A percentile compares a stretch with the other conserved stretches of the same genome.
These are phyloP conservation scores for Orbilia blumenaviensis DNA, from an alignment of 2,329 filamentous ascomycete species.

Conservation along the genomic window DNA sequence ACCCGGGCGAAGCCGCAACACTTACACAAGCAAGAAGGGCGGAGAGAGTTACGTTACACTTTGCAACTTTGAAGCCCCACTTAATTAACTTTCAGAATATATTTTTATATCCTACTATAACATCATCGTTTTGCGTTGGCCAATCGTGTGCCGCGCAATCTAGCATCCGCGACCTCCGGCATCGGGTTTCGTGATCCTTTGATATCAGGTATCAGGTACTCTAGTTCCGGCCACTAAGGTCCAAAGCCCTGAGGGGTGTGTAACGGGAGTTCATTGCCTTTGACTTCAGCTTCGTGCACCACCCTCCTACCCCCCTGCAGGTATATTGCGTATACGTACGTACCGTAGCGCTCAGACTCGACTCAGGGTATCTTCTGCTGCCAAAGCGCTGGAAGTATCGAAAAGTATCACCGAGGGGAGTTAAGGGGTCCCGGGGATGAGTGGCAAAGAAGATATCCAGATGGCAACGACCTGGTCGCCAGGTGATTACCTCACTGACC, in stretches of 20 bases:
- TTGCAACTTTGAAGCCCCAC: not conserved
- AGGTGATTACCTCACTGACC: slow-evolving; percentile 57
- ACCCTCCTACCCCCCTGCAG: too few relatives aligned
- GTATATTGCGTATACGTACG: slow-evolving; percentile 2
- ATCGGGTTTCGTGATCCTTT: slow-evolving; percentile 17
- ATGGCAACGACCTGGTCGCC: slow-evolving; percentile 63
- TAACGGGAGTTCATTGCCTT: not conserved
- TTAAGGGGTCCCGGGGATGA: slow-evolving; percentile 56
- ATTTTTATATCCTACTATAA: too few relatives aligned
- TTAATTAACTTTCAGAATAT: not conserved
- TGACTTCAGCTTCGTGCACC: too few relatives aligned
- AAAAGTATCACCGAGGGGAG: slow-evolving; percentile 19
- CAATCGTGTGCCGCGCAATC: slow-evolving; percentile 24
- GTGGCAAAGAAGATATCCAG: slow-evolving; percentile 60
- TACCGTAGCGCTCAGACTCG: not conserved
- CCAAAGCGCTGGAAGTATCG: not conserved
- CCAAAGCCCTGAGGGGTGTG: not conserved
- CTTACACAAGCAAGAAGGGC: not conserved
- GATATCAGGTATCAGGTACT: slow-evolving; percentile 3
- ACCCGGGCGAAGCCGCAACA: slow-evolving; percentile 37
- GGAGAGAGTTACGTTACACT: slow-evolving; percentile 22
- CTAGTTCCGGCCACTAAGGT: not conserved
- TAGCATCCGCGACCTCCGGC: slow-evolving; percentile 36
- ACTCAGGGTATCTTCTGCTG: not conserved
- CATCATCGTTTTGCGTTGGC: slow-evolving; percentile 2